These are phyloP conservation scores for Dichomitus squalens DNA, from an alignment of 1,284 basidiomycete genomes.

Conservation along the genomic window DNA sequence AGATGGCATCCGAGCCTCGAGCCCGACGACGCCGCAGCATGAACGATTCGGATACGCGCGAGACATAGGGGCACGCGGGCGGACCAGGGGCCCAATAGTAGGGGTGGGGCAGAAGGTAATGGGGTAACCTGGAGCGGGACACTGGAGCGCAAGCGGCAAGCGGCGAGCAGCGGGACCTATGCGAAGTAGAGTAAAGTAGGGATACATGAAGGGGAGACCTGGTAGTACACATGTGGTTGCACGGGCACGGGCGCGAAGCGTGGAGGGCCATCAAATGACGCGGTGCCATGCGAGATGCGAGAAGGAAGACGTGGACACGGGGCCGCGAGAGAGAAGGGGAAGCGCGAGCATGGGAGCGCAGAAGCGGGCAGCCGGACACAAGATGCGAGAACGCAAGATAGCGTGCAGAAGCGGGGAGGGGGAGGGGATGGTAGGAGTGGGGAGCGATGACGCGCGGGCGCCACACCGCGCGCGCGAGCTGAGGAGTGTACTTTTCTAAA, in stretches of 20 bases:
- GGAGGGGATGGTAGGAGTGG: neutral
- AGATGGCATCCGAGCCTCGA: neutral
- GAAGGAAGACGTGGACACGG: neutral
- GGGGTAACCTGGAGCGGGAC: neutral
- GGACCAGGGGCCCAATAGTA: neutral
- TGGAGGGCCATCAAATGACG: no score
- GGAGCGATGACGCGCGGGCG: conserved; percentile 5
- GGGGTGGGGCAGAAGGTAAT: neutral
- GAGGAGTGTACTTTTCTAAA: conserved; percentile 17
- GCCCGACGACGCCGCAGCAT: neutral
- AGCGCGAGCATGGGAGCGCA: neutral
- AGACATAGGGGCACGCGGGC: neutral
- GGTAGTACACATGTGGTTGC: conserved; percentile 16
- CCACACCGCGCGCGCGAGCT: conserved; percentile 15
- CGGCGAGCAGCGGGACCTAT: no score
- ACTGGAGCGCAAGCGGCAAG: neutral
- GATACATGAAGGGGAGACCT: conserved; percentile 18
- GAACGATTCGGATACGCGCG: neutral
- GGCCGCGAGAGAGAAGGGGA: neutral
- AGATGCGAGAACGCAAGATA: no score
- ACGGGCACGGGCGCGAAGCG: neutral
- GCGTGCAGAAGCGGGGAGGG: neutral
- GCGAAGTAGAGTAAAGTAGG: conserved; percentile 17
- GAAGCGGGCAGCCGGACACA: neutral
- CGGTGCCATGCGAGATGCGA: no score